Evolutionary conservation across 73 alveolate genomes (phyloP).

Genomic region (Symbiodinium pilosum): DNA sequence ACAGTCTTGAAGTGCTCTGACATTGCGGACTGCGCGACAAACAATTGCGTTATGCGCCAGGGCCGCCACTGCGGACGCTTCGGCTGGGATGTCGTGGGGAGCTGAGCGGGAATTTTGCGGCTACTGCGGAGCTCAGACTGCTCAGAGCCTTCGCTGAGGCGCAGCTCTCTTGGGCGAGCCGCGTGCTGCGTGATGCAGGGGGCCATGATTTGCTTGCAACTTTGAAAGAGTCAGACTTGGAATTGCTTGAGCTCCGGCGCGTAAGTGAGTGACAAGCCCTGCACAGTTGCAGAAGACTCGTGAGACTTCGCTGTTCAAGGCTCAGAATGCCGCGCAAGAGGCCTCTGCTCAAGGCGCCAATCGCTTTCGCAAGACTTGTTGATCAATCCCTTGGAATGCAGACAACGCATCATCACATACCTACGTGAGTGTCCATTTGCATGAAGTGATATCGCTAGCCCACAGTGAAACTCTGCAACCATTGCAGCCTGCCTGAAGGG

Average conservation of each 20-base stretch:
- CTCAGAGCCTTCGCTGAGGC: constrained; percentile 14
- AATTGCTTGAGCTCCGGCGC: too few relatives aligned
- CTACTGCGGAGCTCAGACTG: not conserved
- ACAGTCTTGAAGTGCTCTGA: too few relatives aligned
- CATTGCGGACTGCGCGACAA: too few relatives aligned
- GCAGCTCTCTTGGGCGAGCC: constrained; percentile 81
- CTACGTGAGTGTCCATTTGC: too few relatives aligned
- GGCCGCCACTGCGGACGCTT: constrained; percentile 33
- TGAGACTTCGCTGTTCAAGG: not conserved
- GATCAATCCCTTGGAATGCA: too few relatives aligned
- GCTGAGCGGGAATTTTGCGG: not conserved
- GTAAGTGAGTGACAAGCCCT: too few relatives aligned
- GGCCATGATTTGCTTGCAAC: not conserved
- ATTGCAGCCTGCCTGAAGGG: not conserved
- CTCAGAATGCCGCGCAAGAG: constrained; percentile 64
- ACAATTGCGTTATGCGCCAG: not conserved
- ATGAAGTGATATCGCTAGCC: too few relatives aligned
- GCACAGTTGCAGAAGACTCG: too few relatives aligned
- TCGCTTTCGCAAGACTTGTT: too few relatives aligned
- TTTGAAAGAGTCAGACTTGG: too few relatives aligned
- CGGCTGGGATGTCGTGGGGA: constrained; percentile 45
- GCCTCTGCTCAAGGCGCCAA: constrained; percentile 19
- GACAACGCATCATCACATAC: too few relatives aligned
- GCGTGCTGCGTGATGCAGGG: constrained; percentile 55
- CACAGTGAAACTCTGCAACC: too few relatives aligned